Evolutionary conservation across 306 rosid species (phyloP).

Genomic region (Vigna mungo): DNA sequence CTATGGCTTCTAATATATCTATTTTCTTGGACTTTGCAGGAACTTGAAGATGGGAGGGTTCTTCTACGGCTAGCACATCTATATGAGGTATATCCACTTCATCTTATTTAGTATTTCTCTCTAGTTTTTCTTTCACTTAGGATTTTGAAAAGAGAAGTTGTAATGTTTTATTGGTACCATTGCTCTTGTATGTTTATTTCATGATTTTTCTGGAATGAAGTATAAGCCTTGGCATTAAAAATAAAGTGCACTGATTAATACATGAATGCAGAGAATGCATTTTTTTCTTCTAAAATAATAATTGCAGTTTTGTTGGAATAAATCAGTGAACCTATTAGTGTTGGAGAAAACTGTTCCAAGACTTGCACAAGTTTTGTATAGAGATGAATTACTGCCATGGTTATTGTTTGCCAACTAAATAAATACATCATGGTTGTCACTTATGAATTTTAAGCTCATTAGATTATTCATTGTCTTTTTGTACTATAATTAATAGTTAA

Average conservation of each 20-base stretch:
- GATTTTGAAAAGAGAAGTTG: neutral
- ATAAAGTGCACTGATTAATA: slow-evolving; percentile 4
- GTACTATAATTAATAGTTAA: neutral
- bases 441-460: slow-evolving; percentile 20
- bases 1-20: neutral
- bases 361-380: slow-evolving; percentile 13
- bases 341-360: neutral
- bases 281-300: neutral
- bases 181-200: slow-evolving; percentile 13
- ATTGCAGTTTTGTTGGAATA: slow-evolving; percentile 5
- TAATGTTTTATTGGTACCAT: slow-evolving; percentile 1
- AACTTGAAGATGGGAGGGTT: slow-evolving; percentile 65
- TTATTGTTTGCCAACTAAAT: slow-evolving; percentile 22
- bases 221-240: slow-evolving; percentile 5
- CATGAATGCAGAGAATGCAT: neutral
- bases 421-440: slow-evolving; percentile 21
- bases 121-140: neutral
- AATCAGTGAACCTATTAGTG: slow-evolving; percentile 19
- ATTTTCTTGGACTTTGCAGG: slow-evolving; percentile 57
- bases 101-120: slow-evolving; percentile 24
- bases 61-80: slow-evolving; percentile 83
- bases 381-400: slow-evolving; percentile 22
- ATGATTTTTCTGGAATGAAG: slow-evolving; percentile 11
- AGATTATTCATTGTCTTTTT: neutral
- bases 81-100: slow-evolving; percentile 64